Evolutionary conservation across 805 yeast species (phyloP).

Genomic region (Nakazawaea ishiwadae): DNA sequence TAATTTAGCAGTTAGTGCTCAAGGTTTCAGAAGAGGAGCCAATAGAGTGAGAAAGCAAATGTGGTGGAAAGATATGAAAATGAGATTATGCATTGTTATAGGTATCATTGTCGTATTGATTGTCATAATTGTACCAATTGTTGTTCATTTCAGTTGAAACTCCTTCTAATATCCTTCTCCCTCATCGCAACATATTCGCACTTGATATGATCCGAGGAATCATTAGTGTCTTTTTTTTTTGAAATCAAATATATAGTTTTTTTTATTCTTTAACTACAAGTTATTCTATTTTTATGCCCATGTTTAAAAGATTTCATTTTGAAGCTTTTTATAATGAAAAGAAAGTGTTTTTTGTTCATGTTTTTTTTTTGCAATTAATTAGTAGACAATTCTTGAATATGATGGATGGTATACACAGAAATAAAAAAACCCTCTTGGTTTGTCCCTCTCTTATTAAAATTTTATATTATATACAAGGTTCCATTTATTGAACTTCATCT

Average conservation of each 20-base stretch:
- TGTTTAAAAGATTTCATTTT: no score
- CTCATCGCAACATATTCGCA: no score
- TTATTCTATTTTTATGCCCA: no score
- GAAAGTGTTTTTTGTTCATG: no score
- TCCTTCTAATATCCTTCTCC: no score
- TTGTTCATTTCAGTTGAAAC: constrained; percentile 65
- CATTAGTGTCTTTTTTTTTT: not conserved
- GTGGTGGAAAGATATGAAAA: constrained; percentile 99
- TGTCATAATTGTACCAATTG: constrained; percentile 89
- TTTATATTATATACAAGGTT: not conserved
- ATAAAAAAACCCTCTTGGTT: no score
- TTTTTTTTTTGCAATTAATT: no score
- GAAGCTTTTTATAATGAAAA: no score
- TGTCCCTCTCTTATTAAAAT: not conserved
- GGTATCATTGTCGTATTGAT: constrained; percentile 75
- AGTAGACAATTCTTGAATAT: no score
- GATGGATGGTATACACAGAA: no score
- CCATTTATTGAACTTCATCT: constrained; percentile 11
- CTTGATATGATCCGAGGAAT: not conserved
- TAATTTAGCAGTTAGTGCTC: constrained; percentile 86
- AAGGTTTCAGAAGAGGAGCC: constrained; percentile 94
- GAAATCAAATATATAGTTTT: no score
- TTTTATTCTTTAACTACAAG: no score
- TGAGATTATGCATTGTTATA: constrained; percentile 86
- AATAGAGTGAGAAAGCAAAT: constrained; percentile 95